phyloP scores from a whole-genome alignment of 208 protist genomes.

The Strigomonas culicis region DNA sequence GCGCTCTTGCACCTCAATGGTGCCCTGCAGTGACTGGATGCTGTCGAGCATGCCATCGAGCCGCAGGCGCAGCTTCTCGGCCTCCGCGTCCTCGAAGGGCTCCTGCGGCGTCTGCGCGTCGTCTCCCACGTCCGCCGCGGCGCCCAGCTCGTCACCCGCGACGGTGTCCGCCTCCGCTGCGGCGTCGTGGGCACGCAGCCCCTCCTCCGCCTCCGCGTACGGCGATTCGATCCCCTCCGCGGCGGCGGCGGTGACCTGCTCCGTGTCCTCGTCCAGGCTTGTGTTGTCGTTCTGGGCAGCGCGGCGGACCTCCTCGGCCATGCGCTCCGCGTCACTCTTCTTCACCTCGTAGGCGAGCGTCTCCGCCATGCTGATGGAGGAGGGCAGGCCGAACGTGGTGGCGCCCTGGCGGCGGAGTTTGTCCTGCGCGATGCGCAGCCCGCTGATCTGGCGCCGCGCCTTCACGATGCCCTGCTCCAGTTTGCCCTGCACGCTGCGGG shows the following conservation, averaged over 20 bases:
- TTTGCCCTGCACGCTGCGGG: constrained; percentile 56
- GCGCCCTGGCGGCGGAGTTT: constrained; percentile 65
- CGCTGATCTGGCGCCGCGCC: constrained; percentile 61
- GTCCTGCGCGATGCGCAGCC: constrained; percentile 85
- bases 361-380: constrained; percentile 75
- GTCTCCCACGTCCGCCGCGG: neutral
- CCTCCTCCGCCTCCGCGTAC: constrained; percentile 3
- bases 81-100: constrained; percentile 21
- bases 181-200: neutral
- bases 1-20: constrained; percentile 46
- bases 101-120: neutral
- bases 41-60: constrained; percentile 73
- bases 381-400: constrained; percentile 55
- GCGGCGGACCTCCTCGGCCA: constrained; percentile 11
- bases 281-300: neutral
- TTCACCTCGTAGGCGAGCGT: constrained; percentile 56
- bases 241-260: constrained; percentile 6
- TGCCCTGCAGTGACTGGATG: constrained; percentile 78
- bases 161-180: constrained; percentile 1
- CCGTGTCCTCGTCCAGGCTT: neutral
- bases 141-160: constrained; percentile 3
- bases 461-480: constrained; percentile 76
- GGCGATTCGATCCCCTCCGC: neutral
- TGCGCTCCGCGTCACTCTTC: constrained; percentile 21
- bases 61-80: constrained; percentile 47